Conservation (phyloP, 2,329 filamentous ascomycete species). For the Leptosphaerulina australis region DNA sequence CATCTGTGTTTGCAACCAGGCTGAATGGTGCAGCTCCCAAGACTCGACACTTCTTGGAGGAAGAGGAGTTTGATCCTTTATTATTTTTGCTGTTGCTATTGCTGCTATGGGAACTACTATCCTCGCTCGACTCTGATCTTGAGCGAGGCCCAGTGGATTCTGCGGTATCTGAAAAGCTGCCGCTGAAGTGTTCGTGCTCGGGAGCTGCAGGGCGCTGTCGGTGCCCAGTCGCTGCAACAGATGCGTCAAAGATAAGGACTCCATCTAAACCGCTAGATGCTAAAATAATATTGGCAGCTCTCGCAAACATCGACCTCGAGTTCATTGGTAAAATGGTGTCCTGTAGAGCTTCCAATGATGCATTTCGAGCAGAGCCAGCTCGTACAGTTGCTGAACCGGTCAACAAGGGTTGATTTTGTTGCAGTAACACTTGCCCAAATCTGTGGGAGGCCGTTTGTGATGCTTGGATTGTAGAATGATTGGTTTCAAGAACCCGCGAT, state of each 20-base stretch:
- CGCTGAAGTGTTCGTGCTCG: constrained; percentile 4
- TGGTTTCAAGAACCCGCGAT: neutral
- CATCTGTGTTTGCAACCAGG: constrained; percentile 2
- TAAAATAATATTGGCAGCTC: constrained; percentile 43
- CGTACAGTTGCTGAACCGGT: constrained; percentile 9
- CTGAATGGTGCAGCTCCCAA: constrained; percentile 29
- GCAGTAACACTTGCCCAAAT: neutral
- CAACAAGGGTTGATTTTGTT: neutral
- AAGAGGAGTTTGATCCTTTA: constrained; percentile 1
- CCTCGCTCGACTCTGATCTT: constrained; percentile 27
- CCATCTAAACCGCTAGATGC: constrained; percentile 43
- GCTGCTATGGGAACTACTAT: constrained; percentile 13
- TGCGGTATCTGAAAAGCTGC: constrained; percentile 2
- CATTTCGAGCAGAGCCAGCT: constrained; percentile 19
- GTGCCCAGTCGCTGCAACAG: constrained; percentile 32
- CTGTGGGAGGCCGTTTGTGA: constrained; percentile 6
- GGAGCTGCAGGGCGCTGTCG: constrained; percentile 16
- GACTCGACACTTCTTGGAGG: constrained; percentile 30
- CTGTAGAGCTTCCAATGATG: constrained; percentile 30
- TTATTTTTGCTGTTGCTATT: constrained; percentile 1
- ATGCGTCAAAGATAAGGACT: constrained; percentile 45
- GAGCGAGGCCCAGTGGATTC: constrained; percentile 18
- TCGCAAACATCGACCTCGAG: constrained; percentile 41
- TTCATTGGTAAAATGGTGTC: constrained; percentile 38
- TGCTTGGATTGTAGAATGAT: neutral